These are phyloP conservation scores for Paracamarosporium sp. DNA, from an alignment of 2,329 filamentous ascomycete genomes.

Conservation along the genomic window DNA sequence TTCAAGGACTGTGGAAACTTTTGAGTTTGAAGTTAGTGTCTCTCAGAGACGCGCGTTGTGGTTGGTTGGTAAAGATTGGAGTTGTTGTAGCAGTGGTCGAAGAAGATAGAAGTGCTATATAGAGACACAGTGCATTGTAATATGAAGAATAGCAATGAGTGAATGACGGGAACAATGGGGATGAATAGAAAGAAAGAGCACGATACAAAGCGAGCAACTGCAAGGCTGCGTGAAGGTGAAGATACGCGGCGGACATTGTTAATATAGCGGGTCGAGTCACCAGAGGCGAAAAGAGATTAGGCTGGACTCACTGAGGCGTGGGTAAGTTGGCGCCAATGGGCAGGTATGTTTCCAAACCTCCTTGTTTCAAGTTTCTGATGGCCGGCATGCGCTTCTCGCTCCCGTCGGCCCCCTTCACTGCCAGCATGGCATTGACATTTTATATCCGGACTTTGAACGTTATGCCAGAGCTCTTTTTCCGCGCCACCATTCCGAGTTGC, in stretches of 20 bases:
- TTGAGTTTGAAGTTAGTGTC: slow-evolving; percentile 30
- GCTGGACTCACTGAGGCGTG: slow-evolving; percentile 30
- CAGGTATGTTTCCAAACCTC: slow-evolving; percentile 28
- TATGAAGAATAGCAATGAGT: slow-evolving; percentile 37
- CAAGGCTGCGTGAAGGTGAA: slow-evolving; percentile 39
- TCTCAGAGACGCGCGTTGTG: slow-evolving; percentile 14
- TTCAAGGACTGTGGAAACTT: slow-evolving; percentile 28
- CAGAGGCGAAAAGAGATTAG: slow-evolving; percentile 16
- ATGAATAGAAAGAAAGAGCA: slow-evolving; percentile 32
- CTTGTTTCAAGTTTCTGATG: slow-evolving; percentile 46
- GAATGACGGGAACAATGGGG: slow-evolving; percentile 27
- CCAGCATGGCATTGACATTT: slow-evolving; percentile 35
- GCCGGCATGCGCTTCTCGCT: slow-evolving; percentile 35
- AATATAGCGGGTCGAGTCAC: slow-evolving; percentile 33
- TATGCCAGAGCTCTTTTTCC: slow-evolving; percentile 27
- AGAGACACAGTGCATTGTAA: slow-evolving; percentile 7
- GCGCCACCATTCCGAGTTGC: slow-evolving; percentile 26
- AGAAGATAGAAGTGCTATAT: slow-evolving; percentile 1
- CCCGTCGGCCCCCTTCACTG: slow-evolving; percentile 28
- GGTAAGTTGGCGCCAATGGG: slow-evolving; percentile 37
- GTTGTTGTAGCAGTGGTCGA: slow-evolving; percentile 17
- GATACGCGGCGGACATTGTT: slow-evolving; percentile 30
- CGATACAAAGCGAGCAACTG: slow-evolving; percentile 37
- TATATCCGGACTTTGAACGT: slow-evolving; percentile 32
- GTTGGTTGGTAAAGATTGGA: slow-evolving; percentile 13